Evolutionary conservation across 1,139 yeast species (phyloP), one percentile per base, ranked within the genome.

Genomic region (Protomyces arabidopsidicola): DNA sequence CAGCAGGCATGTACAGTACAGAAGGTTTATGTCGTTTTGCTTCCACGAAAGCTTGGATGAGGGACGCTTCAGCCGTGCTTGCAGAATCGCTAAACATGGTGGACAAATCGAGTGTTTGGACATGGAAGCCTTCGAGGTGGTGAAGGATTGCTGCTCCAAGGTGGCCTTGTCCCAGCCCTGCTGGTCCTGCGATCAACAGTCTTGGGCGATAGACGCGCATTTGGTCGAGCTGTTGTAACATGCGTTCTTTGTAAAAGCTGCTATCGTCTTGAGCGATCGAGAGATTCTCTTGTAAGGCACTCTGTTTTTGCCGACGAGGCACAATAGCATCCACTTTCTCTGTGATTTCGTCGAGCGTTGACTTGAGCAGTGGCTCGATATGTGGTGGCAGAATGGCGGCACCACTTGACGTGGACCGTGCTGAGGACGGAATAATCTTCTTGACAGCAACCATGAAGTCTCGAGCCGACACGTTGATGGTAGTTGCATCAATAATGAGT

Each of bases 21-120:
- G 96, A 84, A 0, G 98, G 98, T 66, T 88, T 89, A 69, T 91
- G 95, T 71, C 96, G 83, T 70, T 89, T 83, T 2, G 96, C 96
- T 75, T 93, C 99, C 36, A 88, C 80, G 72, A 95, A 86, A 27
- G 89, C 81, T 72, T 90, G 97, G 34, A 93, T 88, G 50, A 91
- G 81, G 0, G 88, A 82, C 72, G 90, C 88, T 71, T 93, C 98
- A 0, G 95, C 86, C 0, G 96, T 84, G 60, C 64, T 54, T 12
- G 95, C 82, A 3, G 95, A 81, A 71, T 91, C 98, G 14, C 93
- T 85, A 69, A 86, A 84, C 66, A 93, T 74, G 22, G 86, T 81
- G 0, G 91, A 90, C 67, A 93, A 78, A 73, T 93, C 98, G 55
- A 95, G 78, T 0, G 88, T 82, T 72, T 93, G 98, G 9, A 90